Conservation (phyloP, 495 filamentous ascomycete species). For the Hypomontagnella monticulosa region DNA sequence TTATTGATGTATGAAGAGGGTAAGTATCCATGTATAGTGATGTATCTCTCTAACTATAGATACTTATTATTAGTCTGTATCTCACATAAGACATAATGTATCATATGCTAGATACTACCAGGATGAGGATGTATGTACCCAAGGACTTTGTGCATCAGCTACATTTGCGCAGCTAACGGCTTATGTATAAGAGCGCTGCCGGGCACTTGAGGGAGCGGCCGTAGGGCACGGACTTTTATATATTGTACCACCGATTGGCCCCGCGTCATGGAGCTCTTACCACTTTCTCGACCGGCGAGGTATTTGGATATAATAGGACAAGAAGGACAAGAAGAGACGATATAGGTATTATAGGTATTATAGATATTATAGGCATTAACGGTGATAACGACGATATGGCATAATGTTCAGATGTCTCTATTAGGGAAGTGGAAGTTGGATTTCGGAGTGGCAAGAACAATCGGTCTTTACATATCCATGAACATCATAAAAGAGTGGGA, state of each 20-base stretch:
- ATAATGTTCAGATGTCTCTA: no score
- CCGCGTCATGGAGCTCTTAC: slow-evolving; percentile 1
- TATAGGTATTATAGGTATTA: no score
- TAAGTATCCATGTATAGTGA: background rate
- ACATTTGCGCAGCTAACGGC: slow-evolving; percentile 6
- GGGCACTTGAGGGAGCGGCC: slow-evolving; percentile 11
- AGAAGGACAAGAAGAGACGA: no score
- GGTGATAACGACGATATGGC: no score
- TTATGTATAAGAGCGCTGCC: no score
- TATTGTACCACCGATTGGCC: slow-evolving; percentile 20
- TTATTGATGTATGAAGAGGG: slow-evolving; percentile 18
- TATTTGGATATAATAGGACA: no score
- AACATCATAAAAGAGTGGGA: no score
- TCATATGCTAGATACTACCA: slow-evolving; percentile 20
- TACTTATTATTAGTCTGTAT: background rate
- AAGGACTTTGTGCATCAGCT: slow-evolving; percentile 1
- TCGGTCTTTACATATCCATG: no score
- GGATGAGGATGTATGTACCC: slow-evolving; percentile 6
- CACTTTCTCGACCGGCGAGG: background rate
- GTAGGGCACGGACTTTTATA: slow-evolving; percentile 24
- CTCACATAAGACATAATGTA: slow-evolving; percentile 7
- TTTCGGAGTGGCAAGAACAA: no score
- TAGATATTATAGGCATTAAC: no score
- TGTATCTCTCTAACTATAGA: slow-evolving; percentile 20
- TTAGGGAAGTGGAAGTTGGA: no score